Evolutionary conservation across 345 rosid genomes (phyloP).

Genomic region (Arabidopsis thaliana): TAIR10.1 NC_003070.9:25307001-25307500

Average conservation of each 20-base stretch:
- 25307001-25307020: too few relatives aligned
- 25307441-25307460: constrained; percentile 11
- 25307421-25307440: neutral
- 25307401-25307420: constrained; percentile 21
- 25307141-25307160: constrained; percentile 14
- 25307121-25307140: constrained; percentile 3
- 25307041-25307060: too few relatives aligned
- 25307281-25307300: constrained; percentile 31
- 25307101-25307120: neutral
- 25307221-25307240: neutral
- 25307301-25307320: constrained; percentile 15
- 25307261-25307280: neutral
- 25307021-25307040: too few relatives aligned
- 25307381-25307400: neutral
- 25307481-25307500: constrained; percentile 34
- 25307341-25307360: constrained; percentile 8
- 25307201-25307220: constrained; percentile 19
- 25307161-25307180: neutral
- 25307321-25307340: neutral
- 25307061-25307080: too few relatives aligned
- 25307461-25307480: neutral
- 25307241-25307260: constrained; percentile 39
- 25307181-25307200: constrained; percentile 5
- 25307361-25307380: constrained; percentile 1
- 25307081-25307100: neutral